Evolutionary conservation across 2,329 filamentous ascomycete genomes (phyloP).

Genomic region (Penicillium corylophilum): DNA sequence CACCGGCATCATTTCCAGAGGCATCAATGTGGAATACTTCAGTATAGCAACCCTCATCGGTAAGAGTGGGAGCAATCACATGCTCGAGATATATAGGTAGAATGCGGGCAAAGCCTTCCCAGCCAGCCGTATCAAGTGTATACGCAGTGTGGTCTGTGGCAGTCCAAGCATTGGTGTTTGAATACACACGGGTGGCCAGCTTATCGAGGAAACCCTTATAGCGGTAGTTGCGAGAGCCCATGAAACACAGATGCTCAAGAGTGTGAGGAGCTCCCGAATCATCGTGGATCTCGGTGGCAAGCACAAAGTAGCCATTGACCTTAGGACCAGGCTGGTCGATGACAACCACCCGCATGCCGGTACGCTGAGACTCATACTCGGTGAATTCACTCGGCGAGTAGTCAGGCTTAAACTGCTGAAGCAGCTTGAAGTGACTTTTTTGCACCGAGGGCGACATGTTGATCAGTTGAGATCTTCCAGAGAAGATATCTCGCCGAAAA

Average conservation of each 20-base stretch:
- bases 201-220: constrained; percentile 97
- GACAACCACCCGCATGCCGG: constrained; percentile 90
- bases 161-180: constrained; percentile 94
- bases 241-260: constrained; percentile 78
- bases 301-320: constrained; percentile 87
- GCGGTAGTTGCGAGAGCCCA: constrained; percentile 88
- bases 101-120: constrained; percentile 95
- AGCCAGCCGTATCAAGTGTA: constrained; percentile 90
- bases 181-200: constrained; percentile 88
- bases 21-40: constrained; percentile 97
- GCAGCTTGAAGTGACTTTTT: constrained; percentile 68
- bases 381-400: constrained; percentile 87
- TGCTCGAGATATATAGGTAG: constrained; percentile 95
- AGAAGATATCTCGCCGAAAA: constrained; percentile 20
- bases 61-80: constrained; percentile 84
- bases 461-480: constrained; percentile 22
- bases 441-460: constrained; percentile 57
- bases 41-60: constrained; percentile 88
- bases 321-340: constrained; percentile 94
- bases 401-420: constrained; percentile 83
- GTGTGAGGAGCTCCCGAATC: constrained; percentile 91
- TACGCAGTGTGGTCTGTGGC: constrained; percentile 96
- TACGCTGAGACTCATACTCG: constrained; percentile 93
- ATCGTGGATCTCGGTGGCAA: constrained; percentile 96
- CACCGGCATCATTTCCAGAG: constrained; percentile 88